Evolutionary conservation across 306 rosid species (phyloP), one percentile per base, ranked within the genome.

Genomic region (Vigna reflexopilosa): DNA sequence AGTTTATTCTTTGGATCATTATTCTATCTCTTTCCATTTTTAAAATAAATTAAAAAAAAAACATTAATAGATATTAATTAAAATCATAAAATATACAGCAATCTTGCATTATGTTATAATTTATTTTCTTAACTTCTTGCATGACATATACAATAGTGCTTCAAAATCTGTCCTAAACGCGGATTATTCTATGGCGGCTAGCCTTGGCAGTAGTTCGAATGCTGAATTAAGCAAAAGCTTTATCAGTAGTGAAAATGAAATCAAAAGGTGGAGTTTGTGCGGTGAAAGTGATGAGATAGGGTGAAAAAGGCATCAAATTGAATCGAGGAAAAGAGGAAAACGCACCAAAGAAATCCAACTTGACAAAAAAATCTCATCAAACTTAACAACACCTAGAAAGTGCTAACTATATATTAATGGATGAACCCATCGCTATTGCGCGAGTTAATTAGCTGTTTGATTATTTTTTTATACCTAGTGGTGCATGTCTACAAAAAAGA

Each of bases 241-340:
- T 20, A 45, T 55, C 51, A 54, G 48, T 36, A 36, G 51, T 55
- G 55, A 72, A 72, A 55, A 72, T 55, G 67, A 72, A 56, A 38
- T 40, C 4, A 20, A 22, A 16, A 11, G 36, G 2, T 38, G 9
- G 30, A 13, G 34, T 36, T 34, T 72, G 51, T 54, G 65, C 51
- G 61, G 76, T 36, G 48, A 71, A 54, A 36, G 34, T 13, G 57
- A 36, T 36, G 77, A 32, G 8, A 19, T 54, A 9, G 15, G 15
- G 22, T 10, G 66, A 72, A 55, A 71, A 30, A 72, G 22, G 65
- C 76, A 72, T 55, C 51, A 36, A 72, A 55, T 72, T 72, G 66
- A 36, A 55, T 54, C 16, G 24, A 20, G 51, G 38, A 4, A 14
- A 38, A 55, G 61, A 50, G 52, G 77, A 72, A 54, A 72, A 20